A percentile compares a stretch with the other conserved stretches of the same genome.
Conservation (phyloP, 2,329 filamentous ascomycete genomes). For the Zymoseptoria passerinii region DNA sequence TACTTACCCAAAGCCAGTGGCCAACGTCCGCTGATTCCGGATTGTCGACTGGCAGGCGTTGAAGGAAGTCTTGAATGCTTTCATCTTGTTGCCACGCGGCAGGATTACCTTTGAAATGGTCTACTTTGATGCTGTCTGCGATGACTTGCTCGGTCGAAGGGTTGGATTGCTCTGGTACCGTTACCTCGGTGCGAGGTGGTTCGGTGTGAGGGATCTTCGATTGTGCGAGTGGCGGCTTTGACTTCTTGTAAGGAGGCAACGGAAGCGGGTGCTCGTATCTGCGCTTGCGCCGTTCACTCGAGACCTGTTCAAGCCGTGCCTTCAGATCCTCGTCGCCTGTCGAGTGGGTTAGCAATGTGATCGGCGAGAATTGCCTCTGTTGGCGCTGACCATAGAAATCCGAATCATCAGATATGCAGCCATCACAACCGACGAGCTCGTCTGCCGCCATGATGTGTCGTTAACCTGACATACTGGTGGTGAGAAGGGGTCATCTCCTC, state of each 20-base stretch:
- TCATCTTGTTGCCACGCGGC: conserved; percentile 57
- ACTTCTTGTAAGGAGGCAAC: conserved; percentile 2
- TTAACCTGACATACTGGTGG: not conserved
- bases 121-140: conserved; percentile 38
- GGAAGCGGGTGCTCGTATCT: conserved; percentile 2
- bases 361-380: not conserved
- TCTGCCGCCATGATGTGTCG: conserved; percentile 1
- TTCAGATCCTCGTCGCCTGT: conserved; percentile 10
- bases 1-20: conserved; percentile 67
- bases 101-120: conserved; percentile 48
- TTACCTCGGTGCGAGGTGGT: not conserved
- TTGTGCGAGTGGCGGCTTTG: not conserved
- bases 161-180: not conserved
- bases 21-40: conserved; percentile 41
- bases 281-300: conserved; percentile 2
- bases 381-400: conserved; percentile 36
- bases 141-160: conserved; percentile 1
- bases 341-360: not conserved
- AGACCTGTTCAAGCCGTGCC: conserved; percentile 2
- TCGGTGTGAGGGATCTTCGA: not conserved
- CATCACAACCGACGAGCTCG: conserved; percentile 4
- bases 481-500: not conserved
- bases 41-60: conserved; percentile 58
- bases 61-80: conserved; percentile 55
- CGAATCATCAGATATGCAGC: conserved; percentile 34